Evolutionary conservation across 306 rosid species (phyloP).

Genomic region (Prunus mongolica): DNA sequence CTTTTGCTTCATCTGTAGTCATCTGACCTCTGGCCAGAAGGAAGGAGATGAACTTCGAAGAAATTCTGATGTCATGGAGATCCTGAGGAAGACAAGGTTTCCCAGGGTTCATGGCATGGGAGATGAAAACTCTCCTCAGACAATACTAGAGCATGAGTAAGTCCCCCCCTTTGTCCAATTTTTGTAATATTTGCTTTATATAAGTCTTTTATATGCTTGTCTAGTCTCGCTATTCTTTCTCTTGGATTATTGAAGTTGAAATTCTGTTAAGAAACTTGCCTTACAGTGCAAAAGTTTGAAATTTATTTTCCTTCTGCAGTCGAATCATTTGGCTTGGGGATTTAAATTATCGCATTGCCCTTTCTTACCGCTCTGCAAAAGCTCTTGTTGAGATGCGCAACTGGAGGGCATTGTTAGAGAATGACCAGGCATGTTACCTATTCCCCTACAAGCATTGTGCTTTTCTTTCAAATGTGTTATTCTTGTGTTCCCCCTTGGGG

Average conservation of each 20-base stretch:
- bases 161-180: constrained; percentile 21
- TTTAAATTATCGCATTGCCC: constrained; percentile 92
- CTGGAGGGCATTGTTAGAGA: constrained; percentile 81
- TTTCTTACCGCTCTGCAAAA: constrained; percentile 79
- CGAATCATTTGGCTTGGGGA: constrained; percentile 97
- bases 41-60: constrained; percentile 96
- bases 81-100: constrained; percentile 88
- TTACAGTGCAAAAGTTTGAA: constrained; percentile 1
- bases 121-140: constrained; percentile 67
- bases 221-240: not conserved
- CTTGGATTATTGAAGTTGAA: constrained; percentile 6
- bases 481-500: constrained; percentile 5
- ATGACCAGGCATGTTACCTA: constrained; percentile 78
- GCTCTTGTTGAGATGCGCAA: constrained; percentile 92
- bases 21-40: constrained; percentile 96
- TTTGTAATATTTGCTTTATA: not conserved
- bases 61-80: constrained; percentile 95
- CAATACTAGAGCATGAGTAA: constrained; percentile 86
- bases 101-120: constrained; percentile 63
- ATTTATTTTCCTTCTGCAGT: constrained; percentile 47
- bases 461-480: not conserved
- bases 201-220: not conserved
- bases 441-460: not conserved
- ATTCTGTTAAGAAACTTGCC: constrained; percentile 7
- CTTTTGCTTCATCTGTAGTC: constrained; percentile 97